Conservation (phyloP, 2,329 filamentous ascomycete species). For the Fusarium robinianum region DNA sequence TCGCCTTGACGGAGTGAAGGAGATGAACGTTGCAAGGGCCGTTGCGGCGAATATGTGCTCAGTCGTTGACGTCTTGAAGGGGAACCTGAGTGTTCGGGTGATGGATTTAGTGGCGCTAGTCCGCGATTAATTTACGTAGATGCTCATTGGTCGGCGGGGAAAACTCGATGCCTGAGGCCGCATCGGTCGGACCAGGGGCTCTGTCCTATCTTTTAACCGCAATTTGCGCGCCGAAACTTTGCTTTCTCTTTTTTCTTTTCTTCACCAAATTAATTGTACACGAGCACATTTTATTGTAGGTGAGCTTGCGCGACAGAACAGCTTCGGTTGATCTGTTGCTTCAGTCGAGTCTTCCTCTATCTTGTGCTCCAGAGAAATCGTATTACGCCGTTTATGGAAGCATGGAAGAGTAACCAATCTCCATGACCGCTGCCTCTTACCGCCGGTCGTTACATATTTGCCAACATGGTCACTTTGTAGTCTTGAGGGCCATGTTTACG, state of each 20-base stretch:
- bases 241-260: conserved; percentile 44
- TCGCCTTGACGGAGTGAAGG: conserved; percentile 59
- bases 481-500: neutral
- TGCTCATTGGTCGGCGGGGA: conserved; percentile 46
- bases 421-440: conserved; percentile 71
- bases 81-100: conserved; percentile 45
- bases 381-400: conserved; percentile 73
- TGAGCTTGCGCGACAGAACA: conserved; percentile 59
- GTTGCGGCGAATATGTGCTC: conserved; percentile 45
- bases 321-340: conserved; percentile 46
- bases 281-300: conserved; percentile 74
- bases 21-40: conserved; percentile 44
- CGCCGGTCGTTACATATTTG: conserved; percentile 72
- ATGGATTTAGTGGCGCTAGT: conserved; percentile 47
- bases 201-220: conserved; percentile 20
- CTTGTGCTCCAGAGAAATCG: conserved; percentile 68
- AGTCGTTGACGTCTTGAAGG: conserved; percentile 48
- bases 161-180: conserved; percentile 46
- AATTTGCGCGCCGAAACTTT: conserved; percentile 28
- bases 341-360: conserved; percentile 72
- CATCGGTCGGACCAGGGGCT: conserved; percentile 6
- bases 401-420: conserved; percentile 64
- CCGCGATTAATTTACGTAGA: conserved; percentile 51
- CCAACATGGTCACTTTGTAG: no score
- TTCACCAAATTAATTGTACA: conserved; percentile 63